phyloP scores from a whole-genome alignment of 2,329 filamentous ascomycete species.

The Teratosphaeria nubilosa region DNA sequence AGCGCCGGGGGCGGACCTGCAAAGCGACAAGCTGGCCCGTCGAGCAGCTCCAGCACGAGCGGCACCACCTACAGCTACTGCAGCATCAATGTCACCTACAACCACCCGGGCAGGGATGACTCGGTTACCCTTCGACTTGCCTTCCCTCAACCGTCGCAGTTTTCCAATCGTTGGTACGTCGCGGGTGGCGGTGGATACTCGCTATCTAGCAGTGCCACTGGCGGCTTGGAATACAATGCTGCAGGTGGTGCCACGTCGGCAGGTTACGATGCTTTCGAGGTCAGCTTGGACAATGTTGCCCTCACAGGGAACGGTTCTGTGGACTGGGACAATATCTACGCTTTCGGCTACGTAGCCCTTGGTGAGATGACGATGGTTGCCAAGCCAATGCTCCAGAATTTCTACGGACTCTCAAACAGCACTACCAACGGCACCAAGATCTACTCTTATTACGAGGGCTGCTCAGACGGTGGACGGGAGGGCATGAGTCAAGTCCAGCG shows the following conservation, averaged over 20 bases:
- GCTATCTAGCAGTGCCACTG: background rate
- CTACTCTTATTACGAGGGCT: conserved; percentile 45
- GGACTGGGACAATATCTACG: conserved; percentile 41
- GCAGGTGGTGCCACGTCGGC: background rate
- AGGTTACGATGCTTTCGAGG: background rate
- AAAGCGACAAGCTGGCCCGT: background rate
- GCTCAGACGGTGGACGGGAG: conserved; percentile 44
- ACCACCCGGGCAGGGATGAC: background rate
- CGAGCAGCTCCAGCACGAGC: background rate
- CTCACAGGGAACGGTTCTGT: conserved; percentile 15
- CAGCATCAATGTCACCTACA: background rate
- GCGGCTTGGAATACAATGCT: background rate
- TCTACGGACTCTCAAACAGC: conserved; percentile 1
- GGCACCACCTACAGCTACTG: background rate
- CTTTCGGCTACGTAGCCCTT: conserved; percentile 43
- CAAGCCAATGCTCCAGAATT: conserved; percentile 31
- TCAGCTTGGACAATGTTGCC: background rate
- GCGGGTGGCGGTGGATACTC: background rate
- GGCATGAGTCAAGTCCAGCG: conserved; percentile 43
- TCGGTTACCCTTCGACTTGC: background rate
- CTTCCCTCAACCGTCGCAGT: background rate
- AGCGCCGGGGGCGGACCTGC: background rate
- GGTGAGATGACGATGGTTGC: conserved; percentile 43
- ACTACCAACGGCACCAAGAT: conserved; percentile 14
- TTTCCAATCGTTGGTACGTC: background rate